Evolutionary conservation across 202 grass and related monocot species (phyloP).

Genomic region (Musa balbisiana): DNA sequence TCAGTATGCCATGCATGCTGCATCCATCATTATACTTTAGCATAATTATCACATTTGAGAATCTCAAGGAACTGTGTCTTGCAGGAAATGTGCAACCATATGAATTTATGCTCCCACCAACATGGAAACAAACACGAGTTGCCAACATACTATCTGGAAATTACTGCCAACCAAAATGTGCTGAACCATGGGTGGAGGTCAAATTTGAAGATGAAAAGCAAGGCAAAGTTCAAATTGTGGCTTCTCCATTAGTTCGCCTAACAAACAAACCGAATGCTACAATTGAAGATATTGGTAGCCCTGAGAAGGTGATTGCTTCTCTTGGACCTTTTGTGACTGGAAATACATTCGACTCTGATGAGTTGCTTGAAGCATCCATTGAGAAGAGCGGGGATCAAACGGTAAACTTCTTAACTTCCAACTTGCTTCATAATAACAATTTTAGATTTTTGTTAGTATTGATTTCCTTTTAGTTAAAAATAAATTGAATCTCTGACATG

Average conservation of each 20-base stretch:
- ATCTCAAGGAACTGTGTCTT: not conserved
- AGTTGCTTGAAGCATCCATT: conserved; percentile 55
- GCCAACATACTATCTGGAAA: conserved; percentile 96
- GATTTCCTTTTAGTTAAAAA: not conserved
- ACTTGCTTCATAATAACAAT: not conserved
- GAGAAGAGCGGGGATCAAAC: conserved; percentile 60
- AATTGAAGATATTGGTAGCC: conserved; percentile 89
- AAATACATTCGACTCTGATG: conserved; percentile 79
- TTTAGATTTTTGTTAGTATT: not conserved
- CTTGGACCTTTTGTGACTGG: conserved; percentile 95
- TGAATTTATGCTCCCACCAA: conserved; percentile 80
- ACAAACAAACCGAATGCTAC: conserved; percentile 85
- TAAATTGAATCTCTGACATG: no score
- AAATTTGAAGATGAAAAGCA: conserved; percentile 94
- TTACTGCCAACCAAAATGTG: conserved; percentile 97
- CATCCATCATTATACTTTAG: not conserved
- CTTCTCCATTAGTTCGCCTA: conserved; percentile 77
- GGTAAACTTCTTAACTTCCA: conserved; percentile 28
- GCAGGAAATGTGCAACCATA: conserved; percentile 90
- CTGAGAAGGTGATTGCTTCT: conserved; percentile 76
- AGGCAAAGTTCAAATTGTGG: conserved; percentile 92
- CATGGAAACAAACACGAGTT: conserved; percentile 80
- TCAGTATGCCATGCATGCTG: not conserved
- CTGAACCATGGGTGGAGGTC: conserved; percentile 97
- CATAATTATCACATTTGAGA: not conserved